phyloP scores from a whole-genome alignment of 169 alveolate species.

The Eimeria sp. region DNA sequence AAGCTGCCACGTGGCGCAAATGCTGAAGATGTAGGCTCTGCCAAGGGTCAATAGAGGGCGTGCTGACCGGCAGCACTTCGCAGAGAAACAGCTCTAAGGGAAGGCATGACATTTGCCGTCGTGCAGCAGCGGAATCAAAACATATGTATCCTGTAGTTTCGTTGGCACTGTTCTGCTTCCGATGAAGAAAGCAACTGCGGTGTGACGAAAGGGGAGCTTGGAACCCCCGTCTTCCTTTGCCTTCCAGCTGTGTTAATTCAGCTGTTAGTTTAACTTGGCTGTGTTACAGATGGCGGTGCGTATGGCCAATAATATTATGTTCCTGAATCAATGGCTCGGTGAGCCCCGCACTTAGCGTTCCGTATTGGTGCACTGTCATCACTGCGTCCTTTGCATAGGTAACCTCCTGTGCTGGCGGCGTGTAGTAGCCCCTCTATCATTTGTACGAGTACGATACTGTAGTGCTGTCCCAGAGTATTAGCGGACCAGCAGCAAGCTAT shows the following conservation, averaged over 20 bases:
- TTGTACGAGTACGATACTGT: no score
- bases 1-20: constrained; percentile 47
- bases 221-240: background rate
- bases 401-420: background rate
- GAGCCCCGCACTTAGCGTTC: background rate
- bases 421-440: background rate
- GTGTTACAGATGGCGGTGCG: background rate
- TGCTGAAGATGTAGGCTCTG: constrained; percentile 27
- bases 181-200: background rate
- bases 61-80: background rate
- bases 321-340: background rate
- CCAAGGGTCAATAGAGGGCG: background rate
- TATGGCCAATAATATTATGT: background rate
- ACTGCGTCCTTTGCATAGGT: background rate
- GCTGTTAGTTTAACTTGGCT: background rate
- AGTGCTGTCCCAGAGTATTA: no score
- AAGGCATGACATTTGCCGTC: background rate
- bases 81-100: background rate
- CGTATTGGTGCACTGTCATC: background rate
- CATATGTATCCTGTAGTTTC: background rate
- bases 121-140: background rate
- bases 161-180: background rate
- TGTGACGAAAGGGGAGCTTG: background rate
- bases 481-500: no score
- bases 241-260: background rate